These are phyloP conservation scores for Licmophora abbreviata DNA, from an alignment of 108 stramenopile species.

Conservation along the genomic window DNA sequence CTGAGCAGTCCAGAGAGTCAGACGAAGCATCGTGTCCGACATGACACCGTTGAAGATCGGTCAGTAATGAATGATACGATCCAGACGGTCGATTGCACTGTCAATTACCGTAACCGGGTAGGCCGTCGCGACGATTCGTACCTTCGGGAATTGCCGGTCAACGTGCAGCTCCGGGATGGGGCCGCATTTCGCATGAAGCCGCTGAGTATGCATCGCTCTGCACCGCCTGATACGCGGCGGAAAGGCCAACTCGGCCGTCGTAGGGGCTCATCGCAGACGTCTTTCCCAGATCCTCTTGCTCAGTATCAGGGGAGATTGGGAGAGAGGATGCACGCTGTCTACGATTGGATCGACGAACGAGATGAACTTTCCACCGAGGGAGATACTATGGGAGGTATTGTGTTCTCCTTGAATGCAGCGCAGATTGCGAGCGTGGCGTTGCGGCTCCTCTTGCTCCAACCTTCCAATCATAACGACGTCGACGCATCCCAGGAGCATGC, in stretches of 20 bases:
- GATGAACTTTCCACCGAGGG: not conserved
- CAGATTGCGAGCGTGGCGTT: constrained; percentile 28
- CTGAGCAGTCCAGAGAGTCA: no score
- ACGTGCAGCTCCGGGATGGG: constrained; percentile 26
- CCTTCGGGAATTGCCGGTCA: not conserved
- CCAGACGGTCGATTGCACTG: not conserved
- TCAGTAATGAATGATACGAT: constrained; percentile 2
- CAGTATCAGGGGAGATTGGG: not conserved
- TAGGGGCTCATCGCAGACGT: not conserved
- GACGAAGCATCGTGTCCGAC: no score
- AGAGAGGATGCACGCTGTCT: not conserved
- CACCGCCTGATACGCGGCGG: no score
- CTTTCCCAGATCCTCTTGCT: not conserved
- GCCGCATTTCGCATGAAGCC: constrained; percentile 24
- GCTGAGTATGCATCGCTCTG: constrained; percentile 13
- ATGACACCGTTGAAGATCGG: no score
- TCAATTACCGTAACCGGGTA: not conserved
- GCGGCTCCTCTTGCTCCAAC: constrained; percentile 20
- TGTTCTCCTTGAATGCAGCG: constrained; percentile 19
- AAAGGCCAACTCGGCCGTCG: not conserved
- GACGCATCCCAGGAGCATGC: constrained; percentile 8
- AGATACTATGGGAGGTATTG: not conserved
- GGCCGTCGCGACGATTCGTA: not conserved
- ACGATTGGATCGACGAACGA: not conserved
- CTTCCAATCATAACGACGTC: constrained; percentile 13